phyloP scores from a whole-genome alignment of 805 yeast species.

The Nakazawaea peltata region DNA sequence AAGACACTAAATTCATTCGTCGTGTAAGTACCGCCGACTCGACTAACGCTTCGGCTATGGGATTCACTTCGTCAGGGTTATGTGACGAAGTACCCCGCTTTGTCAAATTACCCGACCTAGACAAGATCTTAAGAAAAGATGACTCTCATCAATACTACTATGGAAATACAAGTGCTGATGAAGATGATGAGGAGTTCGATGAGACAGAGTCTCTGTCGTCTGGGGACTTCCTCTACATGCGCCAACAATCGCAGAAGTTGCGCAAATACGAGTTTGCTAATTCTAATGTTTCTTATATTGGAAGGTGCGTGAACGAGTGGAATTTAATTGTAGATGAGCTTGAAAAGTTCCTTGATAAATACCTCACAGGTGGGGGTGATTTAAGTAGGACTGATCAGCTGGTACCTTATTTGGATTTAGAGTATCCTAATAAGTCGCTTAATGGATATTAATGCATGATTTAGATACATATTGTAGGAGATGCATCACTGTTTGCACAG shows the following conservation, averaged over 20 bases:
- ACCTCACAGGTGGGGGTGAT: slow-evolving; percentile 3
- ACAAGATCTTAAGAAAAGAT: not conserved
- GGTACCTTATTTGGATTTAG: slow-evolving; percentile 8
- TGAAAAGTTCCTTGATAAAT: slow-evolving; percentile 24
- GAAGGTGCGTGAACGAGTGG: slow-evolving; percentile 47
- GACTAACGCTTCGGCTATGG: not conserved
- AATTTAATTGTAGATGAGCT: slow-evolving; percentile 37
- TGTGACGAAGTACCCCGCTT: slow-evolving; percentile 7
- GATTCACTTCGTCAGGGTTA: slow-evolving; percentile 1
- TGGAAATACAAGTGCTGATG: slow-evolving; percentile 12
- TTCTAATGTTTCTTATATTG: slow-evolving; percentile 20
- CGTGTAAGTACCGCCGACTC: no score
- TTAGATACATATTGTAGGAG: no score
- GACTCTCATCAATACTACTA: not conserved
- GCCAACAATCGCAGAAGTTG: not conserved
- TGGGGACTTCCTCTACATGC: slow-evolving; percentile 2
- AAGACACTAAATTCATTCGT: slow-evolving; percentile 11
- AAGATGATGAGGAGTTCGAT: not conserved
- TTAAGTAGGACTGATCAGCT: slow-evolving; percentile 2
- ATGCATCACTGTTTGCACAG: no score
- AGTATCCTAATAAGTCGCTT: slow-evolving; percentile 8
- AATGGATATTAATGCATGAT: slow-evolving; percentile 10
- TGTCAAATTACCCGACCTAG: slow-evolving; percentile 4
- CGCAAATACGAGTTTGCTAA: slow-evolving; percentile 6
- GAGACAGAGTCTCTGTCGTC: slow-evolving; percentile 7